Conservation (phyloP, 2,329 filamentous ascomycete genomes). For the Magnaporthiopsis poae region DNA sequence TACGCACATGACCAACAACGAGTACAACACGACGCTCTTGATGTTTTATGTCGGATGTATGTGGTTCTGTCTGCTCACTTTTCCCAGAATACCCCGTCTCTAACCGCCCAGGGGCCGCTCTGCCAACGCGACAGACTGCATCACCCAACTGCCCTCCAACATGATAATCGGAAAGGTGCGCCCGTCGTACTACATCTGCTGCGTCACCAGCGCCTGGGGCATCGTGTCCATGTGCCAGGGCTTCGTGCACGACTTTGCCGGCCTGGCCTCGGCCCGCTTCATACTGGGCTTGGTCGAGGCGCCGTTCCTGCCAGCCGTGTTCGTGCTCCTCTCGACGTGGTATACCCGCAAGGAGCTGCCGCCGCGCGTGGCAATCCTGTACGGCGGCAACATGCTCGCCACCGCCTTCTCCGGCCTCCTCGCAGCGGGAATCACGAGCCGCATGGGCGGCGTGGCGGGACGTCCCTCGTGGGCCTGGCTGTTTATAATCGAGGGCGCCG, state of each 20-base stretch:
- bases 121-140: neutral
- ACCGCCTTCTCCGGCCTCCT: slow-evolving; percentile 62
- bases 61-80: too few relatives aligned
- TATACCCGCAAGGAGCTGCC: slow-evolving; percentile 61
- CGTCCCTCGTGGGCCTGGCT: slow-evolving; percentile 56
- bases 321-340: slow-evolving; percentile 43
- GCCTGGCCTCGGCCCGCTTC: slow-evolving; percentile 52
- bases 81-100: too few relatives aligned
- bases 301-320: slow-evolving; percentile 15
- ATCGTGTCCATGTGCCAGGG: slow-evolving; percentile 47
- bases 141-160: slow-evolving; percentile 14
- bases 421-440: slow-evolving; percentile 54
- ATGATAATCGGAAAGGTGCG: slow-evolving; percentile 15
- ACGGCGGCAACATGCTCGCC: slow-evolving; percentile 58
- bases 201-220: slow-evolving; percentile 46
- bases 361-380: slow-evolving; percentile 55
- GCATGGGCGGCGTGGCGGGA: slow-evolving; percentile 49
- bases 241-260: slow-evolving; percentile 41
- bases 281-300: slow-evolving; percentile 53
- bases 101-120: too few relatives aligned
- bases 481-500: slow-evolving; percentile 60
- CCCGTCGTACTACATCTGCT: slow-evolving; percentile 18
- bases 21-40: slow-evolving; percentile 10
- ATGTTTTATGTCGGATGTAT: slow-evolving; percentile 8
- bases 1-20: slow-evolving; percentile 6